Base-by-base conservation (phyloP, 2,329 filamentous ascomycete species). In the Zymoseptoria brevis region DNA sequence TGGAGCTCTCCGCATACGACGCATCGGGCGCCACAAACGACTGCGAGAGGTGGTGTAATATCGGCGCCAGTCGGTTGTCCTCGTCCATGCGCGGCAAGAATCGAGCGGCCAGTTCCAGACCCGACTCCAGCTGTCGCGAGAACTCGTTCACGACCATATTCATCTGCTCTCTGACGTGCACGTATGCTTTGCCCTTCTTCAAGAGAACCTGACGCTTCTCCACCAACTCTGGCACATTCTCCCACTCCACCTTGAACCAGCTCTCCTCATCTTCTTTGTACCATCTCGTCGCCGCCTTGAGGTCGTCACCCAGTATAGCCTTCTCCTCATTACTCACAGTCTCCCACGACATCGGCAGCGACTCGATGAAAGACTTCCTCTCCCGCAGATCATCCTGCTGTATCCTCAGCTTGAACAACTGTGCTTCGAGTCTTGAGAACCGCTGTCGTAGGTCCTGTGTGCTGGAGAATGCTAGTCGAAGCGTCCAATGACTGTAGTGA, bases 231-330 rank as follows among this genome's bases (percentile, higher is more conserved):
- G 93, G 90, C 1, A 99, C 94, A 35, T 86, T 84, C 72, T 91
- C 88, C 91, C 93, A 99, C 69, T 96, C 90, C 1, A 97, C 90
- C 76, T 96, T 97, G 80, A 95, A 96, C 87, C 90, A 99, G 24
- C 79, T 85, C 68, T 94, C 90, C 50, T 96, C 90, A 16, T 96
- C 90, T 5, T 79, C 75, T 60, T 73, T 77, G 64, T 75, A 78
- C 53, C 80, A 67, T 4, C 79, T 77, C 2, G 81, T 83, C 4
- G 81, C 80, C 35, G 83, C 83, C 0, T 80, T 76, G 55, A 96
- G 75, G 60, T 88, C 82, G 0, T 83, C 77, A 1, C 80, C 79
- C 57, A 90, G 76, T 61, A 82, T 80, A n/a, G 76, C 83, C 81
- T 83, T 90, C 75, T 99, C 94, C 1, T 89, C 87, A 1, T 91